Percentiles rank a stretch among this genome's conserved stretches.
phyloP scores from a whole-genome alignment of 345 rosid genomes.

The Pugionium cornutum region DNA sequence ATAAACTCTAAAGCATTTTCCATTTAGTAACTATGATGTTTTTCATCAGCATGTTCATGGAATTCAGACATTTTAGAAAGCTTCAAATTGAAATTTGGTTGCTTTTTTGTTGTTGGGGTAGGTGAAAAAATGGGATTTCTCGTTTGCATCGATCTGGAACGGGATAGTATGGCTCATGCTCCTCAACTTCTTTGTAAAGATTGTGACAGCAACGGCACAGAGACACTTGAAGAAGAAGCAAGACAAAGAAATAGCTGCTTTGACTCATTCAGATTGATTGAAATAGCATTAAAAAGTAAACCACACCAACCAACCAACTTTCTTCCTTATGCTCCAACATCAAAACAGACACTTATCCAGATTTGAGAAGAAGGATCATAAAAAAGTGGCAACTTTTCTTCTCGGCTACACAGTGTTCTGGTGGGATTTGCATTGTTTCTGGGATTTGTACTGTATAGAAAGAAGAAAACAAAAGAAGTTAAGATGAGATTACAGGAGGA shows the following conservation, averaged over 20 bases:
- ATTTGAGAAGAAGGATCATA: no score
- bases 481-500: constrained; percentile 35
- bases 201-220: constrained; percentile 82
- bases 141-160: constrained; percentile 82
- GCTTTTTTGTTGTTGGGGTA: constrained; percentile 20
- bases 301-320: background rate
- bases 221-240: constrained; percentile 71
- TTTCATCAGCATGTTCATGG: no score
- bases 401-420: constrained; percentile 18
- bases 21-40: no score
- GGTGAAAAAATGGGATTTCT: constrained; percentile 82
- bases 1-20: no score
- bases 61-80: no score
- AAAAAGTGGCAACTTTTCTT: constrained; percentile 11
- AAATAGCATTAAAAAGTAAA: background rate
- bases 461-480: background rate
- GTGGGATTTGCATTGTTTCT: constrained; percentile 1
- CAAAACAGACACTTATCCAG: constrained; percentile 10
- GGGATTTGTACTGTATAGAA: constrained; percentile 21
- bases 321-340: constrained; percentile 6
- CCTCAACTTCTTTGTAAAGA: constrained; percentile 74
- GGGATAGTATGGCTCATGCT: constrained; percentile 98
- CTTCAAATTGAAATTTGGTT: no score
- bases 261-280: constrained; percentile 47
- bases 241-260: constrained; percentile 56